Percentiles rank a stretch among this genome's conserved stretches.
Conservation (phyloP, 495 filamentous ascomycete species). For the Penicillium taxi region DNA sequence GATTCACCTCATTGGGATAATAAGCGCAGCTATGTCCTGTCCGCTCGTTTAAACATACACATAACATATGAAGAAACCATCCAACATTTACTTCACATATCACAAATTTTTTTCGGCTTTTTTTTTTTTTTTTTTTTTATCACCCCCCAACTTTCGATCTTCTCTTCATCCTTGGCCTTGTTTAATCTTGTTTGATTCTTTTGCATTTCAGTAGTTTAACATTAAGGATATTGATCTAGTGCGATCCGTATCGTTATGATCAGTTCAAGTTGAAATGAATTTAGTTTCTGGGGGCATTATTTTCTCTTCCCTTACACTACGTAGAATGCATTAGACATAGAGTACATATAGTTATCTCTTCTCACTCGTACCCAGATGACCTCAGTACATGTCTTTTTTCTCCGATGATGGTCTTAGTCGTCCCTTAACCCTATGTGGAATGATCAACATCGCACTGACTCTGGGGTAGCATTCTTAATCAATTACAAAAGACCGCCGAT, state of each 20-base stretch:
- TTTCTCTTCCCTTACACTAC: not conserved
- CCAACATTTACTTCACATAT: not conserved
- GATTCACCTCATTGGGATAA: not conserved
- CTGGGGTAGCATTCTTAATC: constrained; percentile 7
- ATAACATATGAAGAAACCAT: not conserved
- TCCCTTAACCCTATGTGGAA: not conserved
- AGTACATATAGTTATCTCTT: no score
- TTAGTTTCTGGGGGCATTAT: not conserved
- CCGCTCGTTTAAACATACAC: constrained; percentile 3
- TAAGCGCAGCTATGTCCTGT: constrained; percentile 1
- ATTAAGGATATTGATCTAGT: not conserved
- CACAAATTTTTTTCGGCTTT: constrained; percentile 5
- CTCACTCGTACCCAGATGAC: not conserved
- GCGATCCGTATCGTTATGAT: not conserved
- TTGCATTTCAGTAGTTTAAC: not conserved
- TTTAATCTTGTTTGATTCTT: not conserved
- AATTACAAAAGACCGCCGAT: not conserved
- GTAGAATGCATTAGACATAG: no score
- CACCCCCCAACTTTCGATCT: not conserved
- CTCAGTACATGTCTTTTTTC: not conserved
- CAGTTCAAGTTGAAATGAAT: not conserved
- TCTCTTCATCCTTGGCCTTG: not conserved
- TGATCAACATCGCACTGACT: constrained; percentile 8
- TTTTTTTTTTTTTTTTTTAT: constrained; percentile 2
- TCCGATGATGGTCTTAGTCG: not conserved